Evolutionary conservation across 2,329 filamentous ascomycete genomes (phyloP).

Genomic region (Meredithiella fracta): DNA sequence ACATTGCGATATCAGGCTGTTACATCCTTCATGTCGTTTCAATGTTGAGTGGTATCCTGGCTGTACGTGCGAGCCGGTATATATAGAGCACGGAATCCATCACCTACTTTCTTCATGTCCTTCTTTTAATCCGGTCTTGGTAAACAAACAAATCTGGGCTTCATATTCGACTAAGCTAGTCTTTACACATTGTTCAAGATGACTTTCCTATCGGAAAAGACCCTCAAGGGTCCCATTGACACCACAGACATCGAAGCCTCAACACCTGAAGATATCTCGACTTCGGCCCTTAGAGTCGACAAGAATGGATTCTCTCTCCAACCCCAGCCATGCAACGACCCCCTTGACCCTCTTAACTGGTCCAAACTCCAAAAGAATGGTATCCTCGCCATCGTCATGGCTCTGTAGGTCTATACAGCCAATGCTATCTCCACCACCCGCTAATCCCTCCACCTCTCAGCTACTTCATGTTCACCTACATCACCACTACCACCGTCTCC

Average conservation of each 20-base stretch:
- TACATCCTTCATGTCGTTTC: neutral
- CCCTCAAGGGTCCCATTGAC: neutral
- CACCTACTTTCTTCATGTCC: too few species aligned
- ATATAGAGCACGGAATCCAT: too few species aligned
- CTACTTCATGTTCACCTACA: constrained; percentile 42
- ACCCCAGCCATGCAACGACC: constrained; percentile 24
- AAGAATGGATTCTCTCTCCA: constrained; percentile 22
- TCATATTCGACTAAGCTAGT: too few species aligned
- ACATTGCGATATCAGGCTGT: neutral
- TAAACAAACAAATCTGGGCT: too few species aligned
- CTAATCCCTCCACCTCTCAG: constrained; percentile 18
- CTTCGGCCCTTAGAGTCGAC: constrained; percentile 9
- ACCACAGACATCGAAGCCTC: neutral
- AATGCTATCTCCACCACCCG: neutral
- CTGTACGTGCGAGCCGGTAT: neutral
- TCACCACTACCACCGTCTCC: constrained; percentile 39
- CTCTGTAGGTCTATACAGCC: constrained; percentile 24
- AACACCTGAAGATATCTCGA: neutral
- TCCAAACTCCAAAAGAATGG: constrained; percentile 28
- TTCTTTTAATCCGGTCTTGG: too few species aligned
- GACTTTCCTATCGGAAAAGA: neutral
- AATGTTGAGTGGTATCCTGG: too few species aligned
- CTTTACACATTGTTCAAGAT: too few species aligned
- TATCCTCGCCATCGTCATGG: constrained; percentile 36
- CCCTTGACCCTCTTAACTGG: constrained; percentile 40